Percentiles rank a stretch among this genome's conserved stretches.
phyloP scores from a whole-genome alignment of 345 rosid genomes.

The Pistacia vera region DNA sequence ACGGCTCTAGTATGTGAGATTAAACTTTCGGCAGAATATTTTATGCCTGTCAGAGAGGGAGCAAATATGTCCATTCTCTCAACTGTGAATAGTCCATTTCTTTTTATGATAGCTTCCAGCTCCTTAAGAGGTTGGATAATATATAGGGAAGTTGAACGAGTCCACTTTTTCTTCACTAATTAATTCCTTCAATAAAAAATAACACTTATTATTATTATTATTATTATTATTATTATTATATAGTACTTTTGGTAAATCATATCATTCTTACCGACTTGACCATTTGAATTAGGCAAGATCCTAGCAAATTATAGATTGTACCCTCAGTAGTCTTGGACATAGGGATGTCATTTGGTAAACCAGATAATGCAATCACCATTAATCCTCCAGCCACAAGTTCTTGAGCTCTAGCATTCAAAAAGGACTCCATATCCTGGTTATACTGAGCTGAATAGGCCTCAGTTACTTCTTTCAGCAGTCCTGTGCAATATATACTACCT shows the following conservation, averaged over 20 bases:
- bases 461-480: not conserved
- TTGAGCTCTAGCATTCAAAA: constrained; percentile 9
- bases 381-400: constrained; percentile 16
- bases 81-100: constrained; percentile 18
- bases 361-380: not conserved
- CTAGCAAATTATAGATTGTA: not conserved
- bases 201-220: too few relatives aligned
- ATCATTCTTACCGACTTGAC: constrained; percentile 2
- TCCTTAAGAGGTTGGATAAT: not conserved
- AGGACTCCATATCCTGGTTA: constrained; percentile 8
- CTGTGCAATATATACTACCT: constrained; percentile 1
- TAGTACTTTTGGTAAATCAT: too few relatives aligned
- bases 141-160: constrained; percentile 18
- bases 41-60: not conserved
- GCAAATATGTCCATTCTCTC: constrained; percentile 7
- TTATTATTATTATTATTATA: too few relatives aligned
- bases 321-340: not conserved
- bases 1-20: not conserved
- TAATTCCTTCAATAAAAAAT: constrained; percentile 6
- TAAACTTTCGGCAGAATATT: not conserved
- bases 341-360: not conserved
- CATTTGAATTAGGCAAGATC: constrained; percentile 4
- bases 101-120: not conserved
- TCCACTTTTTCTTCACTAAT: constrained; percentile 20
- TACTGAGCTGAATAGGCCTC: constrained; percentile 10